Percentiles rank a stretch among this genome's conserved stretches.
Evolutionary conservation across 495 filamentous ascomycete species (phyloP).

Genomic region (Lasiosphaeria ovina): DNA sequence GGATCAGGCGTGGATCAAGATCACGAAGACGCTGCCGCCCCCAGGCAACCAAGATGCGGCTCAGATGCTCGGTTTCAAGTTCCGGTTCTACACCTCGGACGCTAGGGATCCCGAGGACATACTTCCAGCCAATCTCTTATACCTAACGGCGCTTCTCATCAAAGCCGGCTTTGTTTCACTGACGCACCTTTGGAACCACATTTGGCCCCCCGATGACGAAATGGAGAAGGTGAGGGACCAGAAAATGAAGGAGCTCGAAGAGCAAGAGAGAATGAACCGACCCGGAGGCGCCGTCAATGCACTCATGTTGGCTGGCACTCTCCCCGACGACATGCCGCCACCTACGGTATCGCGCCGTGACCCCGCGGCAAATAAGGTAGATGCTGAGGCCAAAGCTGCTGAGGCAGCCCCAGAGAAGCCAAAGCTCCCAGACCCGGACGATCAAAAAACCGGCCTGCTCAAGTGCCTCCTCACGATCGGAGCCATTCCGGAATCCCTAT

Average conservation of each 20-base stretch:
- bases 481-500: conserved; percentile 88
- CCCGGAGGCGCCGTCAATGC: conserved; percentile 73
- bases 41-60: conserved; percentile 86
- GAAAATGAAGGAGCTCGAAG: conserved; percentile 73
- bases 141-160: conserved; percentile 85
- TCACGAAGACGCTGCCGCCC: conserved; percentile 77
- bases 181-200: conserved; percentile 85
- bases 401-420: conserved; percentile 53
- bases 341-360: conserved; percentile 34
- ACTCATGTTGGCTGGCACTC: conserved; percentile 81
- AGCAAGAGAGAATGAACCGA: conserved; percentile 64
- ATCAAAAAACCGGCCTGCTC: conserved; percentile 84
- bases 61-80: conserved; percentile 94
- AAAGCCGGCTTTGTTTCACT: conserved; percentile 98
- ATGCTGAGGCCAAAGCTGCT: conserved; percentile 47
- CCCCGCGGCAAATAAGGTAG: conserved; percentile 41
- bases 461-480: conserved; percentile 86
- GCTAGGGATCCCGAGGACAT: conserved; percentile 64
- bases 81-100: conserved; percentile 83
- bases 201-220: conserved; percentile 78
- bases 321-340: conserved; percentile 69
- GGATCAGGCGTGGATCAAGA: conserved; percentile 67
- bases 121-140: conserved; percentile 86
- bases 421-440: conserved; percentile 72
- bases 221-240: conserved; percentile 70